A percentile compares a stretch with the other conserved stretches of the same genome.
phyloP scores from a whole-genome alignment of 345 rosid species.

The Gossypium rotundifolium region DNA sequence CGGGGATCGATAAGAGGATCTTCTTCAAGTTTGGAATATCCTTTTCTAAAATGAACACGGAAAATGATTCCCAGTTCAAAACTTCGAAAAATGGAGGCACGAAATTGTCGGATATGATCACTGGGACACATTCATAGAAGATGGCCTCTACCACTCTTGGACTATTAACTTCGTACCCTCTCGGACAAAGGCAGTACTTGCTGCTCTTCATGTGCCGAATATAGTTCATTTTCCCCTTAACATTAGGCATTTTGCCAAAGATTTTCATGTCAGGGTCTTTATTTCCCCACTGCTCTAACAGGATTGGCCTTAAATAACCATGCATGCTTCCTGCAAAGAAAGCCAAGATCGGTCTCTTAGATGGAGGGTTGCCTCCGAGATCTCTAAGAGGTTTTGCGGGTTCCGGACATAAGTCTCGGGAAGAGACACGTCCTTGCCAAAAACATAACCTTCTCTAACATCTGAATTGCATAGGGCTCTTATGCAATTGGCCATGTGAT shows the following conservation, averaged over 20 bases:
- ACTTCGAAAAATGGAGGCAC: constrained; percentile 85
- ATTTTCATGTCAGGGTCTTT: constrained; percentile 88
- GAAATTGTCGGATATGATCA: constrained; percentile 83
- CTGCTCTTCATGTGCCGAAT: constrained; percentile 75
- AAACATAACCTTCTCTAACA: constrained; percentile 71
- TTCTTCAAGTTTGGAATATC: constrained; percentile 77
- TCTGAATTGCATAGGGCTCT: constrained; percentile 91
- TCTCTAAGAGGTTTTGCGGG: constrained; percentile 52
- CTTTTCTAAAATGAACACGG: constrained; percentile 74
- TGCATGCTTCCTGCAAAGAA: constrained; percentile 95
- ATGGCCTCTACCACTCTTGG: constrained; percentile 92
- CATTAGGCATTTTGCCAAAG: constrained; percentile 49
- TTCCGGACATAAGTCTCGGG: constrained; percentile 71
- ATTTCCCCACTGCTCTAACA: constrained; percentile 65
- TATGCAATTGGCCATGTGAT: constrained; percentile 66
- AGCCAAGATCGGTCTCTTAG: constrained; percentile 63
- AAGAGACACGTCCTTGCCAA: constrained; percentile 85
- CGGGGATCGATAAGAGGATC: constrained; percentile 62
- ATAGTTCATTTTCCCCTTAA: constrained; percentile 62
- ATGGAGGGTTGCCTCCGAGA: constrained; percentile 67
- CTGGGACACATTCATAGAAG: constrained; percentile 83
- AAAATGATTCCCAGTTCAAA: constrained; percentile 85
- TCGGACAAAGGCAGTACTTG: constrained; percentile 92
- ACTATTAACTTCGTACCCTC: constrained; percentile 90
- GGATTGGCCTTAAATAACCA: constrained; percentile 74